Conservation (phyloP, 768 basidiomycete species). For the Porphyrellus cyaneotinctus region DNA sequence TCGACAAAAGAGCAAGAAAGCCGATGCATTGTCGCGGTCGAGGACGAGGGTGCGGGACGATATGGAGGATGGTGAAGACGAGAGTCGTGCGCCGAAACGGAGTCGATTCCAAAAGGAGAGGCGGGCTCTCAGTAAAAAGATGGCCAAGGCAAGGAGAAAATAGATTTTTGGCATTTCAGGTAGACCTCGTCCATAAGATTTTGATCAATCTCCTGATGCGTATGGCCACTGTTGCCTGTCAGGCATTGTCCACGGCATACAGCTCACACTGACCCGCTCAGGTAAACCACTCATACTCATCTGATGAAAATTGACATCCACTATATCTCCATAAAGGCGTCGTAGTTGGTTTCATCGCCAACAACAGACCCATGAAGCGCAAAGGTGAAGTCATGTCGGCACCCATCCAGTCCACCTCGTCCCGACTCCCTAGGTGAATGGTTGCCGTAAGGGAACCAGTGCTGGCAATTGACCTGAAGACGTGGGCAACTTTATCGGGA, state of each 20-base stretch:
- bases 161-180: slow-evolving; percentile 6
- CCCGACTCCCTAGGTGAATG: slow-evolving; percentile 14
- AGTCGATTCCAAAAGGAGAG: slow-evolving; percentile 43
- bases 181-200: not conserved
- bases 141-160: slow-evolving; percentile 15
- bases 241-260: too few relatives aligned
- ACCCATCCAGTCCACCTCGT: too few relatives aligned
- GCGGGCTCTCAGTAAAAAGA: slow-evolving; percentile 33
- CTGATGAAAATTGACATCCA: not conserved
- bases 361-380: slow-evolving; percentile 13
- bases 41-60: slow-evolving; percentile 35
- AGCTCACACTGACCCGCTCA: not conserved
- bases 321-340: slow-evolving; percentile 12
- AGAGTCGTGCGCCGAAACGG: slow-evolving; percentile 33
- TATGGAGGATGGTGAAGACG: slow-evolving; percentile 27
- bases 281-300: not conserved
- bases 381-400: slow-evolving; percentile 20
- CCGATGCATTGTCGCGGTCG: slow-evolving; percentile 56
- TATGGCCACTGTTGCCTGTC: too few relatives aligned
- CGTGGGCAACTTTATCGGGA: slow-evolving; percentile 6
- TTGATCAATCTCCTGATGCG: not conserved
- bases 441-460: not conserved
- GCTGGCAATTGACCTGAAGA: slow-evolving; percentile 4
- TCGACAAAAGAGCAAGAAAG: slow-evolving; percentile 62
- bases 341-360: not conserved